These are phyloP conservation scores for Phytophthora syringae DNA, from an alignment of 352 stramenopile species.

Conservation along the genomic window DNA sequence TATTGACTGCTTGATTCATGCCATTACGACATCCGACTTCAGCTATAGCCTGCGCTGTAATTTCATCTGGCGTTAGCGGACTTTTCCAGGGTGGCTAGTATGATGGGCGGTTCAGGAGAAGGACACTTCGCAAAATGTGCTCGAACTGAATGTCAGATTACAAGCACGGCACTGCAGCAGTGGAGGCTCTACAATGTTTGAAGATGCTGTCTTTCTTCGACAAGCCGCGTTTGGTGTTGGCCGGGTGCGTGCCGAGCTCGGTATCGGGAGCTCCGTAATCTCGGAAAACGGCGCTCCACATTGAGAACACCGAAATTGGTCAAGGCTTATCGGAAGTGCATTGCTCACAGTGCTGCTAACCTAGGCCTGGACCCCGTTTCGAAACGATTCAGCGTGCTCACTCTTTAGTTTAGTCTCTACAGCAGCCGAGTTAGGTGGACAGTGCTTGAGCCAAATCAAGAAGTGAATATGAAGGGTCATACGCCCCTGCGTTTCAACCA, in stretches of 20 bases:
- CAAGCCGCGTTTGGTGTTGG: too few species aligned
- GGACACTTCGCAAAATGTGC: not conserved
- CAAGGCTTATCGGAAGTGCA: not conserved
- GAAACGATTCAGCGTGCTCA: not conserved
- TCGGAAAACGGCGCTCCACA: not conserved
- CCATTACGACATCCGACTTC: slow-evolving; percentile 1
- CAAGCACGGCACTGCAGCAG: not conserved
- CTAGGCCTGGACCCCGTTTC: not conserved
- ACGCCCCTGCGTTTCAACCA: too few species aligned
- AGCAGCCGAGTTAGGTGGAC: too few species aligned
- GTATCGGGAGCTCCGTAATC: not conserved
- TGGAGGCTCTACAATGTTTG: not conserved
- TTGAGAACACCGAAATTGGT: not conserved
- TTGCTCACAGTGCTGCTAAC: not conserved
- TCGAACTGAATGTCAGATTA: slow-evolving; percentile 2
- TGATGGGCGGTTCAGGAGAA: not conserved
- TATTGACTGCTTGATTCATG: not conserved
- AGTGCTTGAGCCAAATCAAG: too few species aligned
- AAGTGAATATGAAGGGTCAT: too few species aligned
- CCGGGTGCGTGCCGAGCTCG: too few species aligned
- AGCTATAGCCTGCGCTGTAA: not conserved
- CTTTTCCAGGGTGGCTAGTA: not conserved
- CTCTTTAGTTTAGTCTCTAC: too few species aligned
- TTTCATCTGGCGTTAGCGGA: not conserved
- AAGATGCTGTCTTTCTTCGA: not conserved